Evolutionary conservation across 2,329 filamentous ascomycete genomes (phyloP), one percentile per base, ranked within the genome.

Genomic region (Raffaelea ambrosiae): DNA sequence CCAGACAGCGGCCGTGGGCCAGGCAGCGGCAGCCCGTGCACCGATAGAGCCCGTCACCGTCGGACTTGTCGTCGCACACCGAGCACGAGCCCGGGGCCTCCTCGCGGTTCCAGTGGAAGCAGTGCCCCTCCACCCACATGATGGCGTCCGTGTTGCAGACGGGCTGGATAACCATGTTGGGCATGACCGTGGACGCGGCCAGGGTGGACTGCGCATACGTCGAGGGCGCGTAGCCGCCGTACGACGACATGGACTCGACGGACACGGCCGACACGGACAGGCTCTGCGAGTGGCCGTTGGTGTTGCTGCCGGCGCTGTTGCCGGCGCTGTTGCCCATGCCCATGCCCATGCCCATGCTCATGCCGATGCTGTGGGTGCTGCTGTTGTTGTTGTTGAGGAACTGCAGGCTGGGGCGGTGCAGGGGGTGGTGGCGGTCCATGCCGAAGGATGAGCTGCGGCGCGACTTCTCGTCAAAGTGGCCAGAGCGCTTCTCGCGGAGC

Each of bases 401-500:
- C 4, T 89, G 87, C 29, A 83, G 69, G 61, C 79, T 87, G 5
- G 86, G 84, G 39, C 84, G 75, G 55, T 86, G 78, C 19, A 84
- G 66, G 1, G 82, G 79, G 35, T 74, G 75, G 55, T 82, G 76
- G 62, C 81, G 83, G 56, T 88, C 87, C 3, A 90, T 73, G 26
- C 84, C 87, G 65, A 95, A 94, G 1, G 90, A 95, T n/a, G 90
- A 95, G 68, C 90, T 96, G 55, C 91, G 81, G 51, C 90, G 80
- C n/a, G 85, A 85, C 54, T 76, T 69, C 53, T 84, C 80, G 58
- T 93, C 86, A 56, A 97, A 95, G 62, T 96, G 88, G 2, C 87
- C 90, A 3, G 93, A 97, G 45, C 91, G 81, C 70, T 97, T 98
- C 67, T 97, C 93, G 29, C 89, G 82, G 49, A 98, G 71, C 4